These are phyloP conservation scores for Metarhizium sp. DNA, from an alignment of 2,329 filamentous ascomycete species.

Conservation along the genomic window DNA sequence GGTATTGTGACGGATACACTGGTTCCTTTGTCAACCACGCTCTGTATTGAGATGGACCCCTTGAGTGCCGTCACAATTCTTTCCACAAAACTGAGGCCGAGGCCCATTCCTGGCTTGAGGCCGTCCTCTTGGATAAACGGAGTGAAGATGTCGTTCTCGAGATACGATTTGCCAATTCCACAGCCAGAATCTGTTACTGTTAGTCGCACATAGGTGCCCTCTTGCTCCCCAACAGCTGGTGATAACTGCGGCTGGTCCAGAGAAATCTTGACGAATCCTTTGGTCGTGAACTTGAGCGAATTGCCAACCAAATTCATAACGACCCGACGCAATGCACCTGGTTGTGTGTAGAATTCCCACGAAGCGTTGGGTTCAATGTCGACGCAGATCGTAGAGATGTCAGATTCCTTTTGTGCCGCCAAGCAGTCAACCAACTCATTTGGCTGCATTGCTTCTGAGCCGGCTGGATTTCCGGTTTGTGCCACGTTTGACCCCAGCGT, in stretches of 20 bases:
- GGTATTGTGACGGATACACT: slow-evolving; percentile 24
- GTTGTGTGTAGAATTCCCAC: slow-evolving; percentile 47
- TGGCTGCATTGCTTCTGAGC: background rate
- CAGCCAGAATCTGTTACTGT: slow-evolving; percentile 54
- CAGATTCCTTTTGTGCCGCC: slow-evolving; percentile 9
- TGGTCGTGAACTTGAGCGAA: slow-evolving; percentile 48
- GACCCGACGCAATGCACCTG: slow-evolving; percentile 41
- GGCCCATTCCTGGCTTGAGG: slow-evolving; percentile 49
- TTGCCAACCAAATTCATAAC: slow-evolving; percentile 57
- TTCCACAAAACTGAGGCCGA: slow-evolving; percentile 57
- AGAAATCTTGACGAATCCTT: slow-evolving; percentile 21
- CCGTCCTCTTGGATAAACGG: slow-evolving; percentile 57
- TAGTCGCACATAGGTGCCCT: slow-evolving; percentile 19
- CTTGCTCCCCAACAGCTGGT: slow-evolving; percentile 2
- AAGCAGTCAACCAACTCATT: background rate
- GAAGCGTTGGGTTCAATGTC: slow-evolving; percentile 30
- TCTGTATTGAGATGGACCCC: slow-evolving; percentile 51
- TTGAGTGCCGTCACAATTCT: slow-evolving; percentile 48
- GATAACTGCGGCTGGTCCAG: slow-evolving; percentile 9
- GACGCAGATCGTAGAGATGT: slow-evolving; percentile 19
- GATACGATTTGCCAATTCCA: slow-evolving; percentile 55
- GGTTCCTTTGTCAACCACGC: slow-evolving; percentile 25
- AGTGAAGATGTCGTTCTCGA: slow-evolving; percentile 50
- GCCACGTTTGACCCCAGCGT: background rate
- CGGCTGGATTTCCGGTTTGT: background rate